Base-by-base conservation (phyloP, 441 rosid species). In the Aleurites moluccanus region DNA sequence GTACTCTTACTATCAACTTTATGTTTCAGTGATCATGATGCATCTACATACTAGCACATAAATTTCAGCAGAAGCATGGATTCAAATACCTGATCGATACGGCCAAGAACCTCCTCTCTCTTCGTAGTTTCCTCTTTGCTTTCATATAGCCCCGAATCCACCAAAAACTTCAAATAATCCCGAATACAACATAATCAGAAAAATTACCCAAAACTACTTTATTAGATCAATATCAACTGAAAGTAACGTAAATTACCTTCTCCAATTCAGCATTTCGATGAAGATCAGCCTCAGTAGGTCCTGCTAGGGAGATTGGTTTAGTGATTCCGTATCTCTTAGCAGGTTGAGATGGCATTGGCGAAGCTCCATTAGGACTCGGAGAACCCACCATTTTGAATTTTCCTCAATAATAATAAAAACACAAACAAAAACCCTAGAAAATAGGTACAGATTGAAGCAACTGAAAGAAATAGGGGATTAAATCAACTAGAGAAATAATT, bases 101-200 rank as follows among this genome's bases (percentile, higher is more conserved):
- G 82, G 59, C 82, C 72, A 47, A 90, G 82, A 75, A 90, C 95
- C 76, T 71, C 81, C 65, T 84, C 85, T 79, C 91, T 87, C 83
- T 78, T 87, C 14, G 53, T 72, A 68, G 83, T 78, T 80, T 90
- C 90, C 69, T 85, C 90, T 67, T 83, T 64, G 79, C 84, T 86
- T 86, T 90, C 95, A 25, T 87, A 88, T 21, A 88, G 83, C 28
- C 87, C 95, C 60, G 86, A 79, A 75, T 84, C 85, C 71, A 72
- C 86, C 91, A 88, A 68, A 82, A 85, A 86, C 88, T 80, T 8
- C 52, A 72, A 42, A 56, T n/a, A 47, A 6, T 21, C 16, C 63
- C 38, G n/a, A 40, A 21, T 10, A 33, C 18, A 50, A 70, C 4
- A 21, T 64, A 33, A 47, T 11, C 40, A 70, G 6, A 21, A 64